Conservation (phyloP, 2,329 filamentous ascomycete genomes). For the Geoglossum cookeanum region DNA sequence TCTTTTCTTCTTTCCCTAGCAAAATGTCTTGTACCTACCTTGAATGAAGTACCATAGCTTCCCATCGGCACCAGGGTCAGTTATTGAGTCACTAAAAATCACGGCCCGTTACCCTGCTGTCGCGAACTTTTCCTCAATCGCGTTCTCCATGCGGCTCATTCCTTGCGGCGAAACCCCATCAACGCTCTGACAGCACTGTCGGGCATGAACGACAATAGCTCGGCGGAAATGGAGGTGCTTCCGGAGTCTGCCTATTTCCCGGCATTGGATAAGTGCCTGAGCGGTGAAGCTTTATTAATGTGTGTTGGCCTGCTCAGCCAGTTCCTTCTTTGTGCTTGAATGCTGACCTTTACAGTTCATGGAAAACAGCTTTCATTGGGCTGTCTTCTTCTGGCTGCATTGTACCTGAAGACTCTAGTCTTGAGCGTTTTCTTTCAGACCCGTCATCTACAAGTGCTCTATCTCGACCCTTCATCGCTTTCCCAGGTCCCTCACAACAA, state of each 20-base stretch:
- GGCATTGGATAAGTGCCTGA: constrained; percentile 67
- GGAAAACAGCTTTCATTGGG: constrained; percentile 36
- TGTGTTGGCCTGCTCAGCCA: constrained; percentile 27
- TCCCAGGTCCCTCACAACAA: constrained; percentile 39
- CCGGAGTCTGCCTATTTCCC: constrained; percentile 56
- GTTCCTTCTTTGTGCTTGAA: constrained; percentile 2
- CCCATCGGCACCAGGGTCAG: no score
- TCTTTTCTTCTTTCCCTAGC: no score
- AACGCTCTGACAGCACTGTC: neutral
- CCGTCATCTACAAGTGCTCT: constrained; percentile 49
- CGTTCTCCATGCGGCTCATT: neutral
- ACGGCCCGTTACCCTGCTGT: neutral
- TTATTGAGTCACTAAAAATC: neutral
- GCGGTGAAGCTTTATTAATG: constrained; percentile 62
- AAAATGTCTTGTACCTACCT: no score
- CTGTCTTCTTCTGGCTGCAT: constrained; percentile 25
- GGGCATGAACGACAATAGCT: neutral
- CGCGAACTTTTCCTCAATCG: neutral
- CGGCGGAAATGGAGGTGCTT: neutral
- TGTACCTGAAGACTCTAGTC: constrained; percentile 32
- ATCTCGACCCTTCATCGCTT: constrained; percentile 47
- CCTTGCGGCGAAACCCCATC: neutral
- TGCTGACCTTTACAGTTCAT: constrained; percentile 33
- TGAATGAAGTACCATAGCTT: no score
- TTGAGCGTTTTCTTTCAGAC: constrained; percentile 54